A percentile compares a stretch with the other conserved stretches of the same genome.
These are phyloP conservation scores for Sabuloglossum arenarium DNA, from an alignment of 495 filamentous ascomycete species.

Conservation along the genomic window DNA sequence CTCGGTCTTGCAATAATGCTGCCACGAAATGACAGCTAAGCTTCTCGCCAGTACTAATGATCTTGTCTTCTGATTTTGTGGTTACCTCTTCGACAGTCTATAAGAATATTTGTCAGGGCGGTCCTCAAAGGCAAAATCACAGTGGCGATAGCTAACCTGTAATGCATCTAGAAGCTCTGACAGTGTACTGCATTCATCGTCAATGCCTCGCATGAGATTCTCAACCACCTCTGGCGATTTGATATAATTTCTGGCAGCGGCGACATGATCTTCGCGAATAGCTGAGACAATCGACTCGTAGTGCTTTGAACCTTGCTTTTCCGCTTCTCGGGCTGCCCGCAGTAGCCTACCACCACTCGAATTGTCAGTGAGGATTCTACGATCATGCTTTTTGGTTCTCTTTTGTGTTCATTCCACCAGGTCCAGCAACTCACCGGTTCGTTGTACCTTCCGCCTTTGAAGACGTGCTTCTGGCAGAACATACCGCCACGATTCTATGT, in stretches of 20 bases:
- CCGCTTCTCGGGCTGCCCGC: constrained; percentile 42
- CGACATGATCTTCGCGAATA: constrained; percentile 52
- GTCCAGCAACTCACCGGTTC: constrained; percentile 57
- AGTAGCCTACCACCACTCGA: constrained; percentile 31
- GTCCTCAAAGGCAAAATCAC: not conserved
- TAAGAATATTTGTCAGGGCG: not conserved
- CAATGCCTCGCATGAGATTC: constrained; percentile 36
- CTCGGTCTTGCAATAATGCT: constrained; percentile 49
- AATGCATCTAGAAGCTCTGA: constrained; percentile 37
- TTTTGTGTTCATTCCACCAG: constrained; percentile 1
- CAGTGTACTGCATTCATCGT: constrained; percentile 46
- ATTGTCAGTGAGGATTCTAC: not conserved
- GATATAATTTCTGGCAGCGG: constrained; percentile 41
- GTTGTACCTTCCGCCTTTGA: constrained; percentile 87
- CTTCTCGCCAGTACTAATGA: constrained; percentile 87
- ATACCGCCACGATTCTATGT: constrained; percentile 67
- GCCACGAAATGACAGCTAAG: constrained; percentile 78
- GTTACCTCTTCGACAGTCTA: constrained; percentile 49
- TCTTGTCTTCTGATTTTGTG: constrained; percentile 62
- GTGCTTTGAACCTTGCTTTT: constrained; percentile 35
- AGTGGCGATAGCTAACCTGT: constrained; percentile 5
- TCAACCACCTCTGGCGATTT: constrained; percentile 35
- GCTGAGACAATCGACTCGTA: constrained; percentile 53
- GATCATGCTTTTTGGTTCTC: not conserved
- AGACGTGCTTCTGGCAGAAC: constrained; percentile 76